Evolutionary conservation across 176 grass and related monocot genomes (phyloP).

Genomic region (Chrysopogon serrulatus): DNA sequence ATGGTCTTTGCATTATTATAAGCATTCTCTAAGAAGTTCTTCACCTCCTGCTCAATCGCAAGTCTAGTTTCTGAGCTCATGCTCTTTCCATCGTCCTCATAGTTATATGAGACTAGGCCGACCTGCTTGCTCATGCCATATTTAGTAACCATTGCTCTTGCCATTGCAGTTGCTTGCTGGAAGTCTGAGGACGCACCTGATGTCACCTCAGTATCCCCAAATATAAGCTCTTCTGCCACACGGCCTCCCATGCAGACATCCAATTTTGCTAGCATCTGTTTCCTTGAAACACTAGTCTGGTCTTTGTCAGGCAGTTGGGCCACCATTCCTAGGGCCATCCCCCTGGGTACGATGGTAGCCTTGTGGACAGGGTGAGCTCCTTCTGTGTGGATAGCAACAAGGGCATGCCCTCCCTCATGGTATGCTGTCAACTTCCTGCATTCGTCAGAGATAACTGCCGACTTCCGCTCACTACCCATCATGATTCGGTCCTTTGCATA

Average conservation of each 20-base stretch:
- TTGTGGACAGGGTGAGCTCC: conserved; percentile 87
- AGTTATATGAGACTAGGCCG: conserved; percentile 84
- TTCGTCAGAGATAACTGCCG: conserved; percentile 85
- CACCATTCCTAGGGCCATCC: conserved; percentile 88
- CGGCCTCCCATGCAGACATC: conserved; percentile 93
- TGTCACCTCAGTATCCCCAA: conserved; percentile 91
- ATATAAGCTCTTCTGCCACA: conserved; percentile 95
- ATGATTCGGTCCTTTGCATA: conserved; percentile 94
- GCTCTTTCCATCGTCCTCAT: conserved; percentile 70
- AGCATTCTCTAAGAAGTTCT: conserved; percentile 68
- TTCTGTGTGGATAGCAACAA: conserved; percentile 90
- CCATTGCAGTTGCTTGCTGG: conserved; percentile 66
- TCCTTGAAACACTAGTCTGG: conserved; percentile 84
- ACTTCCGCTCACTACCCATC: conserved; percentile 95
- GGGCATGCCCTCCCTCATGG: conserved; percentile 95
- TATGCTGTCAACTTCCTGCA: conserved; percentile 77
- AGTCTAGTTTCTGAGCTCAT: conserved; percentile 94
- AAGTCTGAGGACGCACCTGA: conserved; percentile 87
- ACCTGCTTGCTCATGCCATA: conserved; percentile 94
- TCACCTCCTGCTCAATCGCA: conserved; percentile 88
- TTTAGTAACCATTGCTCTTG: conserved; percentile 88
- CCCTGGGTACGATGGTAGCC: conserved; percentile 91
- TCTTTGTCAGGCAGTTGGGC: conserved; percentile 90
- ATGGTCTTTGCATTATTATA: conserved; percentile 94
- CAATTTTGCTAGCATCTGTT: conserved; percentile 82